Conservation (phyloP, 2,329 filamentous ascomycete species). For the Penicillium palitans region DNA sequence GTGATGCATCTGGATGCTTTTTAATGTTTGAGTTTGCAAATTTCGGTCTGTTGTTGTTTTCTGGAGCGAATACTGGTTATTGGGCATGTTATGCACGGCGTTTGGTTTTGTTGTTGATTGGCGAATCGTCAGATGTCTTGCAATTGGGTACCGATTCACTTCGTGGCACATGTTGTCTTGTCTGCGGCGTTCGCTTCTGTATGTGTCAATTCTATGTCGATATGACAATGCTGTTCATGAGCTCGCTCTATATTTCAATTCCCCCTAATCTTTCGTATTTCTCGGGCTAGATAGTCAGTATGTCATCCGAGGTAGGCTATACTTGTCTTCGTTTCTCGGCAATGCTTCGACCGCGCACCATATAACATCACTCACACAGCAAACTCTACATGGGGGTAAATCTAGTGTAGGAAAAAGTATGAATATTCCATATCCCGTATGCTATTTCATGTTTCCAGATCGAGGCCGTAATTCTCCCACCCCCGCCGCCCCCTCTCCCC, state of each 20-base stretch:
- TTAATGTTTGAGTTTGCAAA: slow-evolving; percentile 17
- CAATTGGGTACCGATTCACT: slow-evolving; percentile 18
- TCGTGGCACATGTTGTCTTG: slow-evolving; percentile 12
- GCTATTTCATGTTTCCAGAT: background rate
- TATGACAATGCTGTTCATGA: slow-evolving; percentile 22
- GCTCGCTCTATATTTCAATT: slow-evolving; percentile 3
- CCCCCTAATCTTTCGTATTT: background rate
- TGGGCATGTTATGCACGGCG: slow-evolving; percentile 30
- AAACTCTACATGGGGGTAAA: background rate
- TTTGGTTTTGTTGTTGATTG: slow-evolving; percentile 25
- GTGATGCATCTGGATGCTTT: slow-evolving; percentile 23
- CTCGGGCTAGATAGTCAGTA: no score
- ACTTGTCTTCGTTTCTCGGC: background rate
- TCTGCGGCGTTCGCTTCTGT: slow-evolving; percentile 13
- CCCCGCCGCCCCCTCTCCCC: background rate
- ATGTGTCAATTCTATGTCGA: slow-evolving; percentile 23
- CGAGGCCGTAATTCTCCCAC: background rate
- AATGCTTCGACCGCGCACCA: background rate
- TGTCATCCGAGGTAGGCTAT: background rate
- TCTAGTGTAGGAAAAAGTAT: background rate
- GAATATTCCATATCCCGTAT: background rate
- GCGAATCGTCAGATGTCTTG: slow-evolving; percentile 22
- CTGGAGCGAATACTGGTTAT: slow-evolving; percentile 25
- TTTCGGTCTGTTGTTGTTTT: slow-evolving; percentile 19
- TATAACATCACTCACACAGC: background rate